A percentile compares a stretch with the other conserved stretches of the same genome.
These are phyloP conservation scores for Athelia psychrophila DNA, from an alignment of 1,284 basidiomycete species.

Conservation along the genomic window DNA sequence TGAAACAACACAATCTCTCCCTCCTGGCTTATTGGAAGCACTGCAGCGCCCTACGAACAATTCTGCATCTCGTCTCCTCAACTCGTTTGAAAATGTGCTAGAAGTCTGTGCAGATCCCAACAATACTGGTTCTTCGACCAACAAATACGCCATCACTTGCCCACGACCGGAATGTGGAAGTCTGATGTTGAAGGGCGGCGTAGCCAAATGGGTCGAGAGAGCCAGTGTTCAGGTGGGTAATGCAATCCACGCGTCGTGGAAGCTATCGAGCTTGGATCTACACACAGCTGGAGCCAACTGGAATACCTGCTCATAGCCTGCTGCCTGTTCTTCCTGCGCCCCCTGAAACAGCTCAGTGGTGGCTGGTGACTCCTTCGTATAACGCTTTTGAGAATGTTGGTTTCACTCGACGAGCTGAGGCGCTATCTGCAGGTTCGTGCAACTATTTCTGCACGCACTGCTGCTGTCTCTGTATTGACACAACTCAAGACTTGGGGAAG, in stretches of 20 bases:
- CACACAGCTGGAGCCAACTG: conserved; percentile 50
- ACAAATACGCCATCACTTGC: conserved; percentile 75
- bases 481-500: conserved; percentile 23
- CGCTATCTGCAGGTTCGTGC: conserved; percentile 4
- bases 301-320: conserved; percentile 34
- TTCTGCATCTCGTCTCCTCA: conserved; percentile 32
- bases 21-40: conserved; percentile 51
- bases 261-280: background rate
- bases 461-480: background rate
- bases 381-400: conserved; percentile 93
- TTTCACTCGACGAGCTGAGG: conserved; percentile 64
- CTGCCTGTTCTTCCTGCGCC: conserved; percentile 50
- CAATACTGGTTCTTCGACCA: conserved; percentile 25
- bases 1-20: conserved; percentile 19
- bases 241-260: conserved; percentile 1
- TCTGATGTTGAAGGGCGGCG: conserved; percentile 67
- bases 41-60: conserved; percentile 37
- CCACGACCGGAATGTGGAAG: conserved; percentile 77
- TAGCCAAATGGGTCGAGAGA: conserved; percentile 59
- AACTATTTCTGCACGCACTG: too few species aligned
- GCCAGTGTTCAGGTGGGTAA: conserved; percentile 53
- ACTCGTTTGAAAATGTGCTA: conserved; percentile 34
- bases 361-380: conserved; percentile 75
- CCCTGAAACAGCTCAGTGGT: conserved; percentile 60
- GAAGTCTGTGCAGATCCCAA: conserved; percentile 19